Evolutionary conservation across 2,329 filamentous ascomycete species (phyloP), one percentile per base, ranked within the genome.

Genomic region (Fusarium sororula): DNA sequence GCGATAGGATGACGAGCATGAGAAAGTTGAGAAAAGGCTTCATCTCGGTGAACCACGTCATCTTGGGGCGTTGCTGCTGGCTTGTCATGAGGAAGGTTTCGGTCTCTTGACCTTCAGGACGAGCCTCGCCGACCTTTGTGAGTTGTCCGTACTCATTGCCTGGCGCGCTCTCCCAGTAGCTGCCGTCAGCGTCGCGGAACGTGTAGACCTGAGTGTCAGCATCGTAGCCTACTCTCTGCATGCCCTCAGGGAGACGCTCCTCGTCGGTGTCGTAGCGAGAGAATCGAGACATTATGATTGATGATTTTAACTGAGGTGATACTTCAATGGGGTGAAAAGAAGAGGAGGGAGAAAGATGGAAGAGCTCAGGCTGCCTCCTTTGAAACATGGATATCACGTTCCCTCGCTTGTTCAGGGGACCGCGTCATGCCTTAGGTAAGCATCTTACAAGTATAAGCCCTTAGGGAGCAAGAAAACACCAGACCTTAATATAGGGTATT

Each of bases 21-120:
- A 87, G 88, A 80, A 90, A 90, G 77, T 90, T 90, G 76, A 90
- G 82, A 72, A 90, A 81, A n/a, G 87, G 87, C 81, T 84, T 85
- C 81, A 88, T 81, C 67, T 88, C 85, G 39, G 84, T 83, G 37
- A 88, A 84, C 85, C 88, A 87, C 11, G 88, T 86, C 38, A 81
- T 80, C 44, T 78, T 81, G 73, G 70, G 75, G 0, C 50, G 35
- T 53, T 68, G 24, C 57, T 66, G 62, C 39, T 74, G 58, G 32
- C 69, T 66, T 12, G 75, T 66, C 24, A 70, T 59, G 30, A 84
- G 76, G 65, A 82, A 84, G 18, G 81, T 78, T 30, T 81, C 79
- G 14, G 77, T 71, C 58, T 81, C 81, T 35, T 77, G 74, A n/a
- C 75, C 75, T 24, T 78, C 77, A 28, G 70, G 55, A 15, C 75